Base-by-base conservation (phyloP, 169 alveolate species). In the Fabrea salina region DNA sequence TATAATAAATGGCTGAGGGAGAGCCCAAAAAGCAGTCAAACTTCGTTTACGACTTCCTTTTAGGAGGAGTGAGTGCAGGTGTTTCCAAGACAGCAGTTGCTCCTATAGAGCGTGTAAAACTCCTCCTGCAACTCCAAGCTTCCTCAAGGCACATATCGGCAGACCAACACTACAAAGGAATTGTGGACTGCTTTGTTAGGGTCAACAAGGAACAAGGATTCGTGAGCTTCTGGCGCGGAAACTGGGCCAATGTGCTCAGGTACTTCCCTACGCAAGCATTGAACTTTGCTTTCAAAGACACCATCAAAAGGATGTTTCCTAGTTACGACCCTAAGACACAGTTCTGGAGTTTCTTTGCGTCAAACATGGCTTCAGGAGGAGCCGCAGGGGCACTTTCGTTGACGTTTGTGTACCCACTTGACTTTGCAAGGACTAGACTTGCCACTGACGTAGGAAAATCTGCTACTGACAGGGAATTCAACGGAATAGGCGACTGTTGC, bases 201-300 rank as follows among this genome's bases (percentile, higher is more conserved):
- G 98, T 97, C 25, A 66, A 94, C 54, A 85, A 85, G 53, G 99
- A 98, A 83, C 99, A 98, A 84, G 99, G 99, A n/a, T 87, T 95
- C 25, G 57, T 80, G 27, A 88, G 98, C 19, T 85, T 97, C 68
- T 98, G 99, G 99, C 89, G 99, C 80, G 98, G 99, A 53, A 97
- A 97, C 90, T 49, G 94, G 85, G 97, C 99, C 30, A 97, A 98
- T 84, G 97, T 97, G 47, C 83, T 96, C 61, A 95, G 99, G 67
- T 98, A 98, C 89, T 96, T 98, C 94, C 99, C 99, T 47, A 95
- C 99, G 1, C 99, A 98, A 89, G 99, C 99, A 43, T 92, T 97
- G 79, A 97, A 97, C 93, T 96, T 98, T 88, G 99, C 99, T 39
- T 97, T 97, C 86, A 97, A 97, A 90, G 99, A 96, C 90, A 91